These are phyloP conservation scores for Cantharellus cinnabarinus DNA, from an alignment of 768 basidiomycete genomes.

Conservation along the genomic window DNA sequence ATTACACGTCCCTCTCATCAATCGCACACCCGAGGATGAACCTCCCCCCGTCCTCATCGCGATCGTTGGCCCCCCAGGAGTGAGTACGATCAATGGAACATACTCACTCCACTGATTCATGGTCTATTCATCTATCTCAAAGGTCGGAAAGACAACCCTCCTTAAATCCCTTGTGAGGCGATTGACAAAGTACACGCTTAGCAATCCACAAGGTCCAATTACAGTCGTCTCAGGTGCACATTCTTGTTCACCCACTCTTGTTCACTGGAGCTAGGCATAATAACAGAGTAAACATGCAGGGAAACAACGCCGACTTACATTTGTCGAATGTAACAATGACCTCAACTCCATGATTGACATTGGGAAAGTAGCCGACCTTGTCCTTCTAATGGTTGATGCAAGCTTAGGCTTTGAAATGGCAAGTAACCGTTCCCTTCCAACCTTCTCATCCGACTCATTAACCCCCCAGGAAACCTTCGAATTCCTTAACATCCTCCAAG, in stretches of 20 bases:
- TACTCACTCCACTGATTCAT: not conserved
- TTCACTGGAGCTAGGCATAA: not conserved
- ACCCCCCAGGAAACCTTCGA: conserved; percentile 80
- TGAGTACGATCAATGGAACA: conserved; percentile 10
- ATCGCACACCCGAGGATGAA: conserved; percentile 76
- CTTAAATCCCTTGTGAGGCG: conserved; percentile 78
- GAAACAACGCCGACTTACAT: conserved; percentile 82
- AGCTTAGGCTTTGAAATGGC: conserved; percentile 99
- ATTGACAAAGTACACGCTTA: conserved; percentile 84
- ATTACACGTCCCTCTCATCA: conserved; percentile 87
- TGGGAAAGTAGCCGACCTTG: conserved; percentile 88
- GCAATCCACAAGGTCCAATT: conserved; percentile 78
- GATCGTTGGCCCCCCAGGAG: conserved; percentile 88
- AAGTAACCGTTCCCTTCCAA: conserved; percentile 12
- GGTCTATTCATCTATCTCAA: not conserved
- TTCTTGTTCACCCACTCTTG: no score
- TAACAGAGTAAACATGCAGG: conserved; percentile 15
- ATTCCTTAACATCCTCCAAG: conserved; percentile 89
- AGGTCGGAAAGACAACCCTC: conserved; percentile 81
- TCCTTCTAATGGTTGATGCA: conserved; percentile 92
- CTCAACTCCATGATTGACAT: conserved; percentile 97
- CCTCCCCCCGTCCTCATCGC: conserved; percentile 91
- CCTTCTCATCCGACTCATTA: not conserved
- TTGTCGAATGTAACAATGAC: conserved; percentile 95
- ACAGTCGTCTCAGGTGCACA: conserved; percentile 59